Base-by-base conservation (phyloP, 2,329 filamentous ascomycete genomes). In the Arthrobotrys sphaeroides region DNA sequence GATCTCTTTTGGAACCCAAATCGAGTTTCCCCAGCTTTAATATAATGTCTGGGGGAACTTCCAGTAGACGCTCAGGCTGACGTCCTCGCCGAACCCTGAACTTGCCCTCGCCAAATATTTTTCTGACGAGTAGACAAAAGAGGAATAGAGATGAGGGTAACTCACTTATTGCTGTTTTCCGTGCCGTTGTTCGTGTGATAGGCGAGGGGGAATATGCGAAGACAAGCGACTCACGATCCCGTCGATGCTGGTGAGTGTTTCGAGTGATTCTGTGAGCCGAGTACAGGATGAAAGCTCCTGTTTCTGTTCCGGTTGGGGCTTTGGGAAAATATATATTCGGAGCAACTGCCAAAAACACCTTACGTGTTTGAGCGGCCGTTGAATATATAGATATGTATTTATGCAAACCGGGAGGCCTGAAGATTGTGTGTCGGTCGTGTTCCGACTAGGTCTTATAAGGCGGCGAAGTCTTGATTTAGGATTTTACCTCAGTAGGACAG, bases 381-480 rank as follows among this genome's bases (percentile, higher is more conserved):
- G 28, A 33, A 13, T 24, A 7, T 22, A 20, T 22, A 20, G 3
- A 38, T 57, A 49, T 51, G n/a, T 36, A 16, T 38, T 64, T 40
- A 10, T 26, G 24, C 5, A 57, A 7, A 62, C 36, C 36, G 36
- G 67, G 45, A 57, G 53, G 59, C 67, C 59, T 72, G 57, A 59
- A 43, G 59, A 33, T 51, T 33, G n/a, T n/a, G 61, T 61, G 61
- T 55, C 62, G 53, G 59, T 47, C 51, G 31, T 28, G 69, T 51
- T 55, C 45, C 40, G 33, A 64, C 36, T 7, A 53, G 53, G 16
- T 67, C 36, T 45, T 62, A 70, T 70, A 70, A 40, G 57, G 65
- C 65, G 31, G 55, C 36, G 57, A 49, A 31, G 42, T 47, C 45
- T n/a, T 36, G 55, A 62, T 72, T 74, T 74, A 74, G 70, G 70